Evolutionary conservation across 768 basidiomycete species (phyloP), one percentile per base, ranked within the genome.

Genomic region (Phlebiopsis flavidoalba): DNA sequence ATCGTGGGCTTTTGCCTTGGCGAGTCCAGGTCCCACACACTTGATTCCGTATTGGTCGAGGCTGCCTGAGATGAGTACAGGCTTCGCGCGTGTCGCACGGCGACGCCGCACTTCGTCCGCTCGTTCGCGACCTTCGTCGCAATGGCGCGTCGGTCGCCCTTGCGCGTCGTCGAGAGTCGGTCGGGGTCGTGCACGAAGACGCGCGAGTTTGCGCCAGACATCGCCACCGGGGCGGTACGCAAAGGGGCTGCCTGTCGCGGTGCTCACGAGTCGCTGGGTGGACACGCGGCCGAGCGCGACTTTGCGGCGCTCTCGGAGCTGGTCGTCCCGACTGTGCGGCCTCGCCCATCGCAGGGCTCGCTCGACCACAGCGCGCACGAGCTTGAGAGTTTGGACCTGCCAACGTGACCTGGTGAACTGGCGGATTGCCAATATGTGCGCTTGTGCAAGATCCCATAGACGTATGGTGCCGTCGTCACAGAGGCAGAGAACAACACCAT

Each of bases 41-140:
- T 92, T 94, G 76, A 98, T n/a, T n/a, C 88, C 33, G 95, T 98
- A 70, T 98, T 97, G n/a, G 71, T 98, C 95, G 65, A 97, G 78
- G 68, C 89, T 89, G 3, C 93, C 95, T 3, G 94, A 93, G 62
- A 97, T 85, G 59, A 98, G 80, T 21, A 96, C 74, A 8, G 91
- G 88, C 63, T 83, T 84, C 66, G 67, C 71, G 60, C 74, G 67
- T 61, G 64, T 62, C 26, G 49, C 62, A 40, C n/a, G 66, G 40
- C 26, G 56, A 31, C 36, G 19, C 22, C 47, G 40, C n/a, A n/a
- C n/a, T n/a, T 10, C 8, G 36, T 45, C 35, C 14, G 40, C 53
- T 45, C 59, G 47, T 24, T 57, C 46, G 55, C 51, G 26, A 52
- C 54, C 6, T 58, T n/a, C 24, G 37, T 4, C 47, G 60, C 53